Base-by-base conservation (phyloP, 352 stramenopile species). In the Globisporangium megalacanthum region DNA sequence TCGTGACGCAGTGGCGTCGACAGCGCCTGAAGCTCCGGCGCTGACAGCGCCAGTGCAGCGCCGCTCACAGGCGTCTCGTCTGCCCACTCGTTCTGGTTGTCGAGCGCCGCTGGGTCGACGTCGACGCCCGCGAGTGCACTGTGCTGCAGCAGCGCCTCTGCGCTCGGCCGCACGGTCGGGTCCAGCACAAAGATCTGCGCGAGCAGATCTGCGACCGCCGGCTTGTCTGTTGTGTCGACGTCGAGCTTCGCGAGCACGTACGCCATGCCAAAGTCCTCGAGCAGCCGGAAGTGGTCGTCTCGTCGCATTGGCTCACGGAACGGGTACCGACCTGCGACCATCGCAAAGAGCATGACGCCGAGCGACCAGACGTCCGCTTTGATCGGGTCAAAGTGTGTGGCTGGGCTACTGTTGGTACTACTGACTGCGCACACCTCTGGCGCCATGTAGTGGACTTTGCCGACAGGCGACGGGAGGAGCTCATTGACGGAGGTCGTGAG, bases 351-450 rank as follows among this genome's bases (percentile, higher is more conserved):
- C 77, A 94, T 89, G 36, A 94, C 78, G 55, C 84, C 84, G 35
- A 94, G 75, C 52, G 84, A 94, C 84, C 84, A 94, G 44, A 94
- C 73, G 58, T 94, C 84, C 19, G 81, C 81, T 58, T 86, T 87
- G 25, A 70, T 77, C 14, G 84, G 76, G 70, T 88, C 72, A 62
- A 62, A 90, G 78, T 17, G 20, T 10, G n/a, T n/a, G 42, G 8
- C 17, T 3, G 5, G 17, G n/a, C 6, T 4, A 4, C 19, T 22
- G 13, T 29, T 58, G n/a, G 67, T 58, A 7, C 56, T 60, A 15
- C 66, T n/a, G 2, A 56, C 68, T 14, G 62, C 56, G 58, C 69
- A 82, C 7, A 72, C 67, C 72, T 94, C 84, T 1, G 84, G 84
- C 8, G 82, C 81, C 75, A 92, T 90, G 62, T 94, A 94, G 42